These are phyloP conservation scores for Oidiodendron maius DNA, from an alignment of 495 filamentous ascomycete species.

Conservation along the genomic window DNA sequence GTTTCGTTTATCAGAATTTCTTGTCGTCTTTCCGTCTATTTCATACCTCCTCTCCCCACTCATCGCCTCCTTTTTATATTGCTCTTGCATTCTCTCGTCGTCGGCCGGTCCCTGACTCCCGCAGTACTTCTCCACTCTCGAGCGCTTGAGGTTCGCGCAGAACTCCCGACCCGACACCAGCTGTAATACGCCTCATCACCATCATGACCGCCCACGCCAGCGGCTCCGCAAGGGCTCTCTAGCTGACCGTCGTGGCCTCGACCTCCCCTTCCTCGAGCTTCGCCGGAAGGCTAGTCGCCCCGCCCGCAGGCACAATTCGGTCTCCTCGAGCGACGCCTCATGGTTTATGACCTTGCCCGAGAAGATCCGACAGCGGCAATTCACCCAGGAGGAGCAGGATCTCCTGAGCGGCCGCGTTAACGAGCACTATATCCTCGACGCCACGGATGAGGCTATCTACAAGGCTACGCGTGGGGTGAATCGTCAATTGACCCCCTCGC, in stretches of 20 bases:
- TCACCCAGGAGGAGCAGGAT: conserved; percentile 67
- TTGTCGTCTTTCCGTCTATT: too few species aligned
- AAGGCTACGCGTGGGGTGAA: conserved; percentile 38
- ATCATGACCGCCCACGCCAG: conserved; percentile 18
- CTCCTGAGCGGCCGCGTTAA: conserved; percentile 48
- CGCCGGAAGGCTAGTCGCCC: conserved; percentile 19
- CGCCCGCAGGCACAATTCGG: conserved; percentile 15
- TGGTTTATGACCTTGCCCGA: conserved; percentile 68
- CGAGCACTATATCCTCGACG: conserved; percentile 60
- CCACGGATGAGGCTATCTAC: conserved; percentile 61
- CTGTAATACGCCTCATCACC: too few species aligned
- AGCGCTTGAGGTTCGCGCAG: conserved; percentile 58
- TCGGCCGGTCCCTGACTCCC: conserved; percentile 7
- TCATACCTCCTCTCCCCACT: too few species aligned
- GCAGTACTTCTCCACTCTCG: conserved; percentile 64
- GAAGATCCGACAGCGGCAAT: conserved; percentile 64
- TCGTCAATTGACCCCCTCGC: conserved; percentile 28
- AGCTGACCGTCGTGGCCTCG: conserved; percentile 19
- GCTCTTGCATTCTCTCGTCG: background rate
- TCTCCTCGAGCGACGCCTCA: conserved; percentile 46
- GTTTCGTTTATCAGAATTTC: too few species aligned
- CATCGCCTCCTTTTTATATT: too few species aligned
- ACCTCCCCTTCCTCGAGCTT: conserved; percentile 16
- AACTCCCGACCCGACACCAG: conserved; percentile 22
- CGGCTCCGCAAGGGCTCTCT: conserved; percentile 15